Base-by-base conservation (phyloP, 129 eudicot genomes). In the Chrysanthemum lavandulifolium region DNA sequence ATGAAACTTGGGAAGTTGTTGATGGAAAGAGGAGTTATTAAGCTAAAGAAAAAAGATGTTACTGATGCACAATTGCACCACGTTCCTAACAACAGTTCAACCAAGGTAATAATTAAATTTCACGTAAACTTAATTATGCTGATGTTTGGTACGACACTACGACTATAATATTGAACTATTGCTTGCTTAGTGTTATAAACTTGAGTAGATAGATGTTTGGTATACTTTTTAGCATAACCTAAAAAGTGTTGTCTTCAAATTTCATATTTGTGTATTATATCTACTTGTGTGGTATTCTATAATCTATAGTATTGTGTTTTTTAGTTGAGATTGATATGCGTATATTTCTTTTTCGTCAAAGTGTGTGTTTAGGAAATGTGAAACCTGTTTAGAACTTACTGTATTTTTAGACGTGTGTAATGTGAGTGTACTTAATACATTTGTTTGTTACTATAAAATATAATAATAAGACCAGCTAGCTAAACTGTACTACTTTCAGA, bases 1-100 rank as follows among this genome's bases (percentile, higher is more conserved):
- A 79, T 82, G 65, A 89, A 89, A 63, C 86, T 89, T 2, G 91
- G 91, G 43, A 89, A 89, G 71, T 73, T 86, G 59, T 65, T 89
- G 62, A 82, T 82, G 84, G 89, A 84, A 58, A 79, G 87, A 67
- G 91, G 91, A 67, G 79, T 74, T 60, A 40, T 84, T 53, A 74
- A 36, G 50, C 43, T 68, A 47, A 81, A 76, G 78, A 78, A 72
- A 67, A 72, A 56, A 64, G 23, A 52, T 43, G 78, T 33, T 15
- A 55, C 54, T 12, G 63, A 36, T 7, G 21, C 67, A 61, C 36
- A 14, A 76, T 12, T 19, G 57, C 58, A 56, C 76, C 76, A 52
- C 61, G 73, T 15, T 36, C 47, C 55, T 21, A 55, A 15, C 15
- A 27, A 1, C 18, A 53, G 45, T 40, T 73, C 84, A 9, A 65